A percentile compares a stretch with the other conserved stretches of the same genome.
phyloP scores from a whole-genome alignment of 169 alveolate species.

The Cryptosporidium sp. region DNA sequence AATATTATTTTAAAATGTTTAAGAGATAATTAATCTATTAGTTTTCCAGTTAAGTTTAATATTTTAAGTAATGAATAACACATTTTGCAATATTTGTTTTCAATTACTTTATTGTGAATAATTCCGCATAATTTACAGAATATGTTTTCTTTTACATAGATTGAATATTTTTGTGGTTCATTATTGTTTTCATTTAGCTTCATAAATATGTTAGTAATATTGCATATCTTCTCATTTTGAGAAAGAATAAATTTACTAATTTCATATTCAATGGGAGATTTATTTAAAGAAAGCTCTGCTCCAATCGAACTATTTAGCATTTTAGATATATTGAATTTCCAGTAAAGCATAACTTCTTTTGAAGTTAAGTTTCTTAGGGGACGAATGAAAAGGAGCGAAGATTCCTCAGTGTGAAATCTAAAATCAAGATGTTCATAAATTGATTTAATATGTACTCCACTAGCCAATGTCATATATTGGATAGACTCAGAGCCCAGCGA shows the following conservation, averaged over 20 bases:
- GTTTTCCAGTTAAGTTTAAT: background rate
- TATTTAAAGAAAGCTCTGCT: conserved; percentile 44
- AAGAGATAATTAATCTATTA: background rate
- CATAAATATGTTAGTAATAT: conserved; percentile 47
- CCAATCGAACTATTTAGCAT: conserved; percentile 30
- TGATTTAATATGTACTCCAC: conserved; percentile 47
- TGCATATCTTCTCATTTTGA: conserved; percentile 28
- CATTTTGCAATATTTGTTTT: background rate
- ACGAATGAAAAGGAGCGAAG: conserved; percentile 18
- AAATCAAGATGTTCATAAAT: conserved; percentile 15
- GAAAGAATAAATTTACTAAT: conserved; percentile 17
- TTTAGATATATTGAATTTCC: conserved; percentile 30
- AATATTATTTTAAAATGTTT: background rate
- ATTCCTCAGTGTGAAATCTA: conserved; percentile 21
- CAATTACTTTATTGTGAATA: background rate
- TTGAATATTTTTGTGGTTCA: background rate
- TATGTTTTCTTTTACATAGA: background rate
- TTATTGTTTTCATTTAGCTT: conserved; percentile 1
- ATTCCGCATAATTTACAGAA: conserved; percentile 6
- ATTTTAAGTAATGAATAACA: conserved; percentile 5
- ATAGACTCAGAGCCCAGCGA: conserved; percentile 62
- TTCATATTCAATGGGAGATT: conserved; percentile 46
- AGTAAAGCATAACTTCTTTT: conserved; percentile 48
- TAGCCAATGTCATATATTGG: conserved; percentile 49
- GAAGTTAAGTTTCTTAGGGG: conserved; percentile 40